phyloP scores from a whole-genome alignment of 768 basidiomycete species.

The Lyophyllum decastes region DNA sequence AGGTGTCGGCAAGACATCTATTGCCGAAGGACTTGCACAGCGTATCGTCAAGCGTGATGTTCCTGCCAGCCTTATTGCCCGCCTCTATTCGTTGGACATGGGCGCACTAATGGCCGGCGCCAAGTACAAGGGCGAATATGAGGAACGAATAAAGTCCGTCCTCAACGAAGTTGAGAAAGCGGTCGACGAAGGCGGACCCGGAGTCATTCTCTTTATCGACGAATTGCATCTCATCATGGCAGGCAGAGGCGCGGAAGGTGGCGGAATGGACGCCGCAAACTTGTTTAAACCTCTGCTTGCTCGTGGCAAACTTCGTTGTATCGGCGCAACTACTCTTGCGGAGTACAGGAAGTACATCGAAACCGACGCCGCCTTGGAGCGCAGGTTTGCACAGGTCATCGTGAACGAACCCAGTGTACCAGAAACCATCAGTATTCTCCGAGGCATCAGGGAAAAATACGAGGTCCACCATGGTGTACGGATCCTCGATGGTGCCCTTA shows the following conservation, averaged over 20 bases:
- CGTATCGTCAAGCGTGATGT: slow-evolving; percentile 94
- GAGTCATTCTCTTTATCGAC: slow-evolving; percentile 93
- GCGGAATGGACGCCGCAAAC: slow-evolving; percentile 93
- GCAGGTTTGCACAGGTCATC: slow-evolving; percentile 90
- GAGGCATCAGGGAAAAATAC: slow-evolving; percentile 94
- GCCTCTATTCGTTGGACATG: slow-evolving; percentile 89
- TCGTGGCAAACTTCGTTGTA: slow-evolving; percentile 73
- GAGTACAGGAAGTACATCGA: slow-evolving; percentile 95
- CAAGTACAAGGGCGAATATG: slow-evolving; percentile 93
- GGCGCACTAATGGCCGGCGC: slow-evolving; percentile 94
- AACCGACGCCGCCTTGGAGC: slow-evolving; percentile 87
- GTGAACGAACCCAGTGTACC: slow-evolving; percentile 89
- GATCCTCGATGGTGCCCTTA: slow-evolving; percentile 86
- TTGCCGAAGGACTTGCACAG: slow-evolving; percentile 94
- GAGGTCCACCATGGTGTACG: slow-evolving; percentile 91
- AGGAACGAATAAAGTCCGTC: slow-evolving; percentile 92
- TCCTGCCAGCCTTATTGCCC: slow-evolving; percentile 69
- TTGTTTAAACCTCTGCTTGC: slow-evolving; percentile 91
- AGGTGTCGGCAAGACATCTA: slow-evolving; percentile 94
- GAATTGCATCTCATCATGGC: slow-evolving; percentile 95
- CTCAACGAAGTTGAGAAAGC: slow-evolving; percentile 93
- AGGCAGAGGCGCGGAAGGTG: slow-evolving; percentile 77
- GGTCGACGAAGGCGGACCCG: slow-evolving; percentile 68
- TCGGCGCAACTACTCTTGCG: slow-evolving; percentile 90
- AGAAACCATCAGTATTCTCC: slow-evolving; percentile 90